These are phyloP conservation scores for Umbelopsis sp. DNA, from an alignment of 371 early-diverging fungal species.

Conservation along the genomic window DNA sequence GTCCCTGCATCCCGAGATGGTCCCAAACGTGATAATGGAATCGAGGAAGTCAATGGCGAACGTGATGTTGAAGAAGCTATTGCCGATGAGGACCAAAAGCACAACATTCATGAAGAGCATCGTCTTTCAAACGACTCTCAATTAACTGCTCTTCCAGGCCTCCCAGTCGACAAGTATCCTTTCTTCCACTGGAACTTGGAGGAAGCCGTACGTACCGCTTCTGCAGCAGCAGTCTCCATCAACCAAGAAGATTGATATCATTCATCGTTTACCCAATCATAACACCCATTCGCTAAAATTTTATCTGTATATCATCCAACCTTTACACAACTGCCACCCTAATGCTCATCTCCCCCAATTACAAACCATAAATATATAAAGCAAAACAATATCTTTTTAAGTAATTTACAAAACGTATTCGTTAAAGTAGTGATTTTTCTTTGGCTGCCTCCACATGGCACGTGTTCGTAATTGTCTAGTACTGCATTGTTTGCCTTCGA, in stretches of 20 bases:
- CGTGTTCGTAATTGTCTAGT: too few relatives aligned
- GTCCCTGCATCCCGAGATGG: slow-evolving; percentile 48
- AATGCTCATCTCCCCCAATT: not conserved
- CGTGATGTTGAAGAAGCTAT: slow-evolving; percentile 11
- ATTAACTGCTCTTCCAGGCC: slow-evolving; percentile 9
- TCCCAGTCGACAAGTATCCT: slow-evolving; percentile 42
- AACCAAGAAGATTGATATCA: not conserved
- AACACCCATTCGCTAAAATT: not conserved
- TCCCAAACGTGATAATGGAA: slow-evolving; percentile 9
- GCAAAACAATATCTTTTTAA: not conserved
- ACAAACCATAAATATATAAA: not conserved
- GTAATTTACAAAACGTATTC: too few relatives aligned
- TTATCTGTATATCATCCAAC: not conserved
- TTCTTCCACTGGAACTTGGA: slow-evolving; percentile 57
- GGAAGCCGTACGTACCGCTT: slow-evolving; percentile 48
- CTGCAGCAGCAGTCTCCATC: not conserved
- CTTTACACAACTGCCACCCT: not conserved
- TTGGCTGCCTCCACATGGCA: too few relatives aligned
- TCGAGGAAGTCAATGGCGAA: not conserved
- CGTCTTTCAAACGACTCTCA: not conserved
- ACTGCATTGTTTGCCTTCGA: too few relatives aligned
- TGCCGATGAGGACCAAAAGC: not conserved
- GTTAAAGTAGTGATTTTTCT: too few relatives aligned
- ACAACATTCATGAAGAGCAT: not conserved
- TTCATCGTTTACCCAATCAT: not conserved